Evolutionary conservation across 257 asterid species (phyloP).

Genomic region (Ilex aquifolium): DNA sequence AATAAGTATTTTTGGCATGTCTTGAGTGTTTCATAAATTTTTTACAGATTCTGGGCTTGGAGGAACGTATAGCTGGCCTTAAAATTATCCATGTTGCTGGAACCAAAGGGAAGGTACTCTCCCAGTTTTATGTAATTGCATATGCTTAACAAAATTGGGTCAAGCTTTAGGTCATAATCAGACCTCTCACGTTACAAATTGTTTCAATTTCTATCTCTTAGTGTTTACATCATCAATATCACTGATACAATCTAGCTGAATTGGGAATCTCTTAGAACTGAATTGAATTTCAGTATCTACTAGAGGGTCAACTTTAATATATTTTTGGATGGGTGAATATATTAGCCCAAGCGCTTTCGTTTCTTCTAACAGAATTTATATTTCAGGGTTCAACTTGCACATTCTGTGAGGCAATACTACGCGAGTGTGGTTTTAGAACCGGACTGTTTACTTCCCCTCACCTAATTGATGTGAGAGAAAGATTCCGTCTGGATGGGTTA

Average conservation of each 20-base stretch:
- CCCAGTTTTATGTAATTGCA: neutral
- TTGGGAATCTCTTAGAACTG: no score
- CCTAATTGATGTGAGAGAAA: slow-evolving; percentile 87
- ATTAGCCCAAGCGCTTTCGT: neutral
- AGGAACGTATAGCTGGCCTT: slow-evolving; percentile 49
- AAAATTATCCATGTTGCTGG: slow-evolving; percentile 87
- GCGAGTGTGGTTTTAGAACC: slow-evolving; percentile 77
- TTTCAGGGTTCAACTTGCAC: slow-evolving; percentile 85
- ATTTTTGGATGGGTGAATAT: no score
- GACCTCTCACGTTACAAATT: no score
- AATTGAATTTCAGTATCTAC: no score
- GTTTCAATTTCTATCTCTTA: no score
- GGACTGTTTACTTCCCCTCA: slow-evolving; percentile 93
- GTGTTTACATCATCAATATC: no score
- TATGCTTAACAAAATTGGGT: no score
- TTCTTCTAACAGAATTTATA: slow-evolving; percentile 19
- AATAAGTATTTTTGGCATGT: neutral
- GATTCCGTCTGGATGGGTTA: slow-evolving; percentile 82
- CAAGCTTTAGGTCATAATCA: no score
- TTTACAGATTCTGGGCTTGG: slow-evolving; percentile 71
- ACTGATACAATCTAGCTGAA: no score
- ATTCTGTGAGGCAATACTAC: slow-evolving; percentile 74
- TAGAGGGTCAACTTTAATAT: no score
- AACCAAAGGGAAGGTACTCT: slow-evolving; percentile 85
- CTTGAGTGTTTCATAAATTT: slow-evolving; percentile 1